Evolutionary conservation across 2,329 filamentous ascomycete genomes (phyloP), one percentile per base, ranked within the genome.

Genomic region (Botrytis pseudocinerea): DNA sequence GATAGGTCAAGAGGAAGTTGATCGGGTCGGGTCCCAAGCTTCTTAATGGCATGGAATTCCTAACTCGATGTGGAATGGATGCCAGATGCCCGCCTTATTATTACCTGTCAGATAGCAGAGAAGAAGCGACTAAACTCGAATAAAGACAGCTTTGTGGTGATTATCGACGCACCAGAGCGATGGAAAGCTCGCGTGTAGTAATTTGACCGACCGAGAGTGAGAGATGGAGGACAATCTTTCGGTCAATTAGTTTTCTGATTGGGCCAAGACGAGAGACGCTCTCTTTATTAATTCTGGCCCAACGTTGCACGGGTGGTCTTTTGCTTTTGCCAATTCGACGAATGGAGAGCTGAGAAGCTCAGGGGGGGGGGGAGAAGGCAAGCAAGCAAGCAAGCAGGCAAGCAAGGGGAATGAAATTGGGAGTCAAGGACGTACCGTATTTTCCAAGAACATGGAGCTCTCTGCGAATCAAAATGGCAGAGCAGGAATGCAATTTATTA

Each of bases 121-220:
- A 12, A n/a, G 48, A 38, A 38, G 25, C 14, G 22, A 25, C 12
- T 48, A 25, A 8, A 40, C 35, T 60, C 32, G n/a, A n/a, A n/a
- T n/a, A n/a, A n/a, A n/a, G n/a, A n/a, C 28, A 18, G 20, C 32
- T 38, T 25, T 22, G 57, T 38, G 20, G 20, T 5, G 35, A 60
- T 60, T 35, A 38, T 25, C 22, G 32, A n/a, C 42, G 38, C 40
- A 16, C 20, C 35, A 61, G 25, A 22, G 35, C 38, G 35, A 40
- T n/a, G 22, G n/a, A 38, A 38, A n/a, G 38, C 35, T 61, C 59
- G 59, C 22, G 35, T 61, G 59, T 61, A 61, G 54, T 54, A 54
- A 66, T 66, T 66, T n/a, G 64, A 66, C 64, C 64, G 64, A 57
- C 51, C 51, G 51, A 57, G 51, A 57, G n/a, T 9, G n/a, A 40